A percentile compares a stretch with the other conserved stretches of the same genome.
Conservation (phyloP, 2,329 filamentous ascomycete species). For the Saccharata proteae region DNA sequence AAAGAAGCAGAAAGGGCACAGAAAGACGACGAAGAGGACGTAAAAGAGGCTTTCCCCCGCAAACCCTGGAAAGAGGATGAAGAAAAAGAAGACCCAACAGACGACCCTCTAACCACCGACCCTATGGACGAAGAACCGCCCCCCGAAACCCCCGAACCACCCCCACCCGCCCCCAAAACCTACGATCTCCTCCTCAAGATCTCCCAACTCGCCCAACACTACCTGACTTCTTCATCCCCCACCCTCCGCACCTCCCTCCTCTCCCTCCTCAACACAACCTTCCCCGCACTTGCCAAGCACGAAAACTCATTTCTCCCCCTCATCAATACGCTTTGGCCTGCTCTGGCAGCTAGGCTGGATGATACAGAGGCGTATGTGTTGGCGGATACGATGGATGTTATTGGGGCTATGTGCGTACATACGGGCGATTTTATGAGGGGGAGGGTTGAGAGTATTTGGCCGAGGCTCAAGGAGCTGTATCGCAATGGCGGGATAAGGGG, state of each 20-base stretch:
- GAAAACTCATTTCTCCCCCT: conserved; percentile 79
- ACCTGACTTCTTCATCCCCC: conserved; percentile 75
- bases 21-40: conserved; percentile 15
- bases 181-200: conserved; percentile 76
- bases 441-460: conserved; percentile 65
- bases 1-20: conserved; percentile 15
- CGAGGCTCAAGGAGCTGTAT: conserved; percentile 30
- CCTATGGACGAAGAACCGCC: conserved; percentile 21
- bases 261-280: conserved; percentile 59
- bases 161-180: conserved; percentile 58
- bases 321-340: conserved; percentile 83
- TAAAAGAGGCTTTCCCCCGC: conserved; percentile 16
- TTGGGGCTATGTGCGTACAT: conserved; percentile 55
- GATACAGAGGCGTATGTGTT: conserved; percentile 58
- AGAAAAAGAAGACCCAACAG: conserved; percentile 17
- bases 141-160: conserved; percentile 35
- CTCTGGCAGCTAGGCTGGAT: conserved; percentile 55
- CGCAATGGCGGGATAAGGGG: conserved; percentile 1
- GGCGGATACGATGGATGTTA: conserved; percentile 55
- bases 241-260: conserved; percentile 68
- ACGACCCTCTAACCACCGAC: conserved; percentile 18
- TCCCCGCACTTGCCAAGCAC: conserved; percentile 59
- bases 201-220: conserved; percentile 73
- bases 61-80: conserved; percentile 22
- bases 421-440: conserved; percentile 73